Base-by-base conservation (phyloP, 352 stramenopile genomes). In the Phytophthora parvispora region DNA sequence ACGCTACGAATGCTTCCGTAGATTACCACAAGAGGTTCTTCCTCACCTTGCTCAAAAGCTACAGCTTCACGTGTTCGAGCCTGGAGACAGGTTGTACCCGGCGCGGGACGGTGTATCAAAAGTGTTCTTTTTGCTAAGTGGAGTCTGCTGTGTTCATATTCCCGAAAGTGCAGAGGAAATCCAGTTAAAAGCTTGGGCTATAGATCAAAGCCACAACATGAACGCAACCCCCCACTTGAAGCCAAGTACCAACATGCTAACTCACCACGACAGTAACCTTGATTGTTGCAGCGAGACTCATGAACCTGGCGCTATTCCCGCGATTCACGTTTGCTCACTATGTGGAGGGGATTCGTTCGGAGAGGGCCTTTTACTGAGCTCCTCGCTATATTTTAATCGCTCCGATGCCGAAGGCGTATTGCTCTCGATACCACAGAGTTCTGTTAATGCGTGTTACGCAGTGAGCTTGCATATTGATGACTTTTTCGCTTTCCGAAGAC, bases 121-220 rank as follows among this genome's bases (percentile, higher is more conserved):
- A 13, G 66, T 89, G 52, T 50, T 78, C 16, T 78, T 89, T 51
- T 53, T 89, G 5, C 50, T 89, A 16, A 74, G 74, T n/a, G 75
- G 80, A 0, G 72, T 71, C 24, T 45, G 83, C 2, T 86, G 78
- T 43, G 68, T 87, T 4, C 78, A 85, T 42, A 40, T 52, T 16
- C 7, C 40, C 1, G 43, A 55, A n/a, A 57, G 62, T 10, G 24
- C 42, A 7, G 73, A 84, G 52, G 67, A 65, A 32, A 27, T 20
- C 3, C 28, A 64, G n/a, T 48, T 80, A 10, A 60, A 42, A 22
- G 20, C 29, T 27, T 49, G 52, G 6, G 49, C 52, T 4, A 51
- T 22, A n/a, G 29, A 48, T 32, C 13, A n/a, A 27, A 52, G 34
- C 13, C 6, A 28, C 28, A 54, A 22, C 48, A n/a, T 16, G 38